Evolutionary conservation across 345 rosid species (phyloP).

Genomic region (Citrus sinensis): DVS_A1.0 CM039165.1:36154501-36155000

Average conservation of each 20-base stretch:
- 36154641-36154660: slow-evolving; percentile 74
- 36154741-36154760: slow-evolving; percentile 93
- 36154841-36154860: slow-evolving; percentile 81
- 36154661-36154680: slow-evolving; percentile 61
- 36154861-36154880: slow-evolving; percentile 75
- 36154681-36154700: slow-evolving; percentile 66
- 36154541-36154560: slow-evolving; percentile 96
- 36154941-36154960: slow-evolving; percentile 25
- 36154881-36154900: slow-evolving; percentile 37
- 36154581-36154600: slow-evolving; percentile 56
- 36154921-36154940: neutral
- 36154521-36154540: slow-evolving; percentile 61
- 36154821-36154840: slow-evolving; percentile 62
- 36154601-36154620: slow-evolving; percentile 67
- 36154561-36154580: slow-evolving; percentile 91
- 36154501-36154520: neutral
- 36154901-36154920: neutral
- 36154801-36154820: slow-evolving; percentile 54
- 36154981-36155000: slow-evolving; percentile 68
- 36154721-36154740: slow-evolving; percentile 94
- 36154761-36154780: slow-evolving; percentile 82
- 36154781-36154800: slow-evolving; percentile 84
- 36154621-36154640: slow-evolving; percentile 60
- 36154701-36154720: slow-evolving; percentile 44
- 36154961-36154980: slow-evolving; percentile 66